Evolutionary conservation across 2,329 filamentous ascomycete genomes (phyloP).

Genomic region (Ilyonectria robusta): DNA sequence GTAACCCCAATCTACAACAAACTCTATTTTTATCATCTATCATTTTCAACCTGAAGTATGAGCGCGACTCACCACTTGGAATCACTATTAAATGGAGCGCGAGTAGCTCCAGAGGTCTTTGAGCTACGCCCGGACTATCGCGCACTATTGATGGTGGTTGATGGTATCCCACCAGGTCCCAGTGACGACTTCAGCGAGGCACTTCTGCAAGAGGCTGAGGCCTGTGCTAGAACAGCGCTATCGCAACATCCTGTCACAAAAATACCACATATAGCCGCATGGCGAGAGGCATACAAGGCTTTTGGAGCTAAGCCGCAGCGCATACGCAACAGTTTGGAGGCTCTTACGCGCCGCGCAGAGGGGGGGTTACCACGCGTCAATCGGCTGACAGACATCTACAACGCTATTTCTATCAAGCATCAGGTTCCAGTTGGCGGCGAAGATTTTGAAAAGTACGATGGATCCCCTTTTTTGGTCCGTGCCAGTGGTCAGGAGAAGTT

Average conservation of each 20-base stretch:
- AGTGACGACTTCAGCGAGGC: slow-evolving; percentile 36
- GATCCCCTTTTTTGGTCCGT: slow-evolving; percentile 29
- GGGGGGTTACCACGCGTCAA: slow-evolving; percentile 37
- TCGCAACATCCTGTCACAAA: slow-evolving; percentile 28
- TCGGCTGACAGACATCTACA: slow-evolving; percentile 40
- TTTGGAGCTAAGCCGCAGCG: slow-evolving; percentile 37
- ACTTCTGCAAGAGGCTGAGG: slow-evolving; percentile 34
- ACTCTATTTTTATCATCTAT: too few relatives aligned
- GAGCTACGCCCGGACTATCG: slow-evolving; percentile 37
- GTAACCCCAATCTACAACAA: too few relatives aligned
- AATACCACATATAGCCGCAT: slow-evolving; percentile 35
- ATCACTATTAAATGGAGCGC: too few relatives aligned
- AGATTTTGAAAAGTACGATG: slow-evolving; percentile 39
- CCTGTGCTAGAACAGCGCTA: slow-evolving; percentile 13
- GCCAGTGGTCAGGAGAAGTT: slow-evolving; percentile 32
- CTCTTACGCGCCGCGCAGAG: slow-evolving; percentile 34
- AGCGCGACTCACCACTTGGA: too few relatives aligned
- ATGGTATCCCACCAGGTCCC: slow-evolving; percentile 32
- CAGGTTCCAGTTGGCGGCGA: slow-evolving; percentile 39
- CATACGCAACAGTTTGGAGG: slow-evolving; percentile 35
- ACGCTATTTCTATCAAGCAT: slow-evolving; percentile 40
- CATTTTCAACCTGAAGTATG: too few relatives aligned
- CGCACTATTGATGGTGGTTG: slow-evolving; percentile 34
- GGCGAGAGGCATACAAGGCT: slow-evolving; percentile 36
- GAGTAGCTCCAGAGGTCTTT: slow-evolving; percentile 31